Percentiles rank a stretch among this genome's conserved stretches.
phyloP scores from a whole-genome alignment of 1,284 basidiomycete genomes.

The Microbotryum saponariae region DNA sequence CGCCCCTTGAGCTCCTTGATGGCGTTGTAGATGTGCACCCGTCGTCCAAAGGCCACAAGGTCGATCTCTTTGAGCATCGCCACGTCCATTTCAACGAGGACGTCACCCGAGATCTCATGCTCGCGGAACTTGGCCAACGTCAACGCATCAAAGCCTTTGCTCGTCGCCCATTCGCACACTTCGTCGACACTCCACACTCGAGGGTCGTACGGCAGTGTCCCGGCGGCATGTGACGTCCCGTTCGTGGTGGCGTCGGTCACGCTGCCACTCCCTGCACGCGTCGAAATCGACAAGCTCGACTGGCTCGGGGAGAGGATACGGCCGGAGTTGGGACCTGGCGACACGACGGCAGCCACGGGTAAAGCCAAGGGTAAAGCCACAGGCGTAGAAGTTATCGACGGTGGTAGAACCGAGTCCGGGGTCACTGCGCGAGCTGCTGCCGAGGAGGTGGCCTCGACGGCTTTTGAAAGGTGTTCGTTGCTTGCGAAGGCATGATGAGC shows the following conservation, averaged over 20 bases:
- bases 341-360: background rate
- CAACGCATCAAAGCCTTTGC: constrained; percentile 74
- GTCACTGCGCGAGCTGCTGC: too few relatives aligned
- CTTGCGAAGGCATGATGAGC: too few relatives aligned
- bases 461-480: too few relatives aligned
- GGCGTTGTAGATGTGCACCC: constrained; percentile 86
- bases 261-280: background rate
- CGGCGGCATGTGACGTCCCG: background rate
- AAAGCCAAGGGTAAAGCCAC: background rate
- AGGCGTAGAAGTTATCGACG: background rate
- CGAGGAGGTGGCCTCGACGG: too few relatives aligned
- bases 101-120: constrained; percentile 97
- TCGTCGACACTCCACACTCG: constrained; percentile 72
- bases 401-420: background rate
- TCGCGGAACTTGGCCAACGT: constrained; percentile 85
- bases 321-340: background rate
- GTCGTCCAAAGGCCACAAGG: constrained; percentile 87
- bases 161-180: constrained; percentile 79
- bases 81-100: constrained; percentile 86
- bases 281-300: background rate
- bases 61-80: constrained; percentile 94
- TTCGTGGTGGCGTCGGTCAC: background rate
- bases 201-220: constrained; percentile 19
- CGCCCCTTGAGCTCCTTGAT: constrained; percentile 71
- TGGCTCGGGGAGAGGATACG: background rate